Conservation (phyloP, 2,329 filamentous ascomycete genomes). For the Xylaria multiplex region DNA sequence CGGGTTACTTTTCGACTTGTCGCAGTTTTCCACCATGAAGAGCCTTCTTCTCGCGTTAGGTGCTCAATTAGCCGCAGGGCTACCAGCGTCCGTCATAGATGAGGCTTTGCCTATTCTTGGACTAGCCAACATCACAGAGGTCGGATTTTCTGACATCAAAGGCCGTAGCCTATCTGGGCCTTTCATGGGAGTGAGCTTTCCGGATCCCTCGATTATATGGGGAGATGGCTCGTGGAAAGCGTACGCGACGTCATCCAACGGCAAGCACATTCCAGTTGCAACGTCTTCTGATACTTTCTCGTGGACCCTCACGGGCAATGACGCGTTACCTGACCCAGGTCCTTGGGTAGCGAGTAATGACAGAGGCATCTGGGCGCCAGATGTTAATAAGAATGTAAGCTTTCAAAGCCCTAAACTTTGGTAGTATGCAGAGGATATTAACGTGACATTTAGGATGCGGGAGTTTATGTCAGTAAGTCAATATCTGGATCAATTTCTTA, state of each 20-base stretch:
- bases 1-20: not conserved
- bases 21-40: constrained; percentile 40
- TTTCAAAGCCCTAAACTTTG: not conserved
- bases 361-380: constrained; percentile 46
- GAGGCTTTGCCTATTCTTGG: constrained; percentile 38
- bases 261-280: constrained; percentile 45
- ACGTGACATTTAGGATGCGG: constrained; percentile 41
- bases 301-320: constrained; percentile 44
- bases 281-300: constrained; percentile 43
- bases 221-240: constrained; percentile 48
- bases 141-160: constrained; percentile 35
- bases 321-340: constrained; percentile 45
- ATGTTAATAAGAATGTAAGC: constrained; percentile 48
- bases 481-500: not conserved
- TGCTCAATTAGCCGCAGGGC: constrained; percentile 39
- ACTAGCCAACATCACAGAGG: constrained; percentile 44
- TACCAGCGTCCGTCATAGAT: constrained; percentile 35
- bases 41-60: constrained; percentile 38
- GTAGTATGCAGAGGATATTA: not conserved
- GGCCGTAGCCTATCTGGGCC: constrained; percentile 42
- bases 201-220: constrained; percentile 46
- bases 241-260: constrained; percentile 46
- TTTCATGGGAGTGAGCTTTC: constrained; percentile 43
- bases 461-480: constrained; percentile 43
- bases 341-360: constrained; percentile 45